Percentiles rank a stretch among this genome's conserved stretches.
phyloP scores from a whole-genome alignment of 805 yeast species.

The Kodamaea leandrae region DNA sequence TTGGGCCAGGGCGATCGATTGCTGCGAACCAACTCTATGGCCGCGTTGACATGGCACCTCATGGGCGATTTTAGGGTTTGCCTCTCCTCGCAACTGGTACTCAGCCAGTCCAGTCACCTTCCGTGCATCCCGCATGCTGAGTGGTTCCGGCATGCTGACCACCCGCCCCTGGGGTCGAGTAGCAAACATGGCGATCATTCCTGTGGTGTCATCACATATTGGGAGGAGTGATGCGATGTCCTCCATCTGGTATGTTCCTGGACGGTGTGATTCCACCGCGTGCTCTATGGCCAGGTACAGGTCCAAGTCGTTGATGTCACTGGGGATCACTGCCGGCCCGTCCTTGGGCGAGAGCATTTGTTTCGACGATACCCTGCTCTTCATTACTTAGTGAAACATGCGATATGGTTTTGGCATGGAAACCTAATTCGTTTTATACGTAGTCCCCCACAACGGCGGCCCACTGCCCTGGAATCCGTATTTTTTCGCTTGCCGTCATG shows the following conservation, averaged over 20 bases:
- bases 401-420: background rate
- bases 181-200: background rate
- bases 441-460: background rate
- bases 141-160: constrained; percentile 22
- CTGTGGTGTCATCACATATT: constrained; percentile 10
- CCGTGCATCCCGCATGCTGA: background rate
- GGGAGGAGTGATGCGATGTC: constrained; percentile 27
- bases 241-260: constrained; percentile 19
- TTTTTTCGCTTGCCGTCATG: background rate
- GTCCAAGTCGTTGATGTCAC: constrained; percentile 22
- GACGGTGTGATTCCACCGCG: constrained; percentile 23
- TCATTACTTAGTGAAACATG: constrained; percentile 7
- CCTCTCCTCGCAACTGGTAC: background rate
- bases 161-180: constrained; percentile 14
- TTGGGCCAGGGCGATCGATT: no score
- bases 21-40: no score
- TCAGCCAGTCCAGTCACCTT: no score
- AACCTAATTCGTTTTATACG: background rate
- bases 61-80: no score
- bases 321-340: constrained; percentile 23
- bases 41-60: no score
- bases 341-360: constrained; percentile 25
- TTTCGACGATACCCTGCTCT: constrained; percentile 14
- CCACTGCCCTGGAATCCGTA: background rate
- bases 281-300: constrained; percentile 21